Base-by-base conservation (phyloP, 2,329 filamentous ascomycete genomes). In the Fusarium circinatum region DNA sequence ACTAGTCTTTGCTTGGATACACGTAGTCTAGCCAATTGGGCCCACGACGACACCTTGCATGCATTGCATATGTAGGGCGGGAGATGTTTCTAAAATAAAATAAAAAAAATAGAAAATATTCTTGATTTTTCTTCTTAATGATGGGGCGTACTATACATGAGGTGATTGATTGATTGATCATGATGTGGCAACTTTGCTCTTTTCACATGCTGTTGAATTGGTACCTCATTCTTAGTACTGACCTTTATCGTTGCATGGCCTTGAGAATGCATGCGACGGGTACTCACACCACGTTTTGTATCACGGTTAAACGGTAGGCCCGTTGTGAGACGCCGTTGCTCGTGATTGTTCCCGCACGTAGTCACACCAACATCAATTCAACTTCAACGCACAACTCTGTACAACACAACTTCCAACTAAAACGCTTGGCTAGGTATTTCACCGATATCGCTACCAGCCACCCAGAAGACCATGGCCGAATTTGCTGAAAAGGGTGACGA, bases 11-110 rank as follows among this genome's bases (percentile, higher is more conserved):
- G 32, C 26, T 24, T 56, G 59, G 61, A 52, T 75, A 74, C 73
- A 75, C 73, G 70, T 75, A 69, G 62, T 36, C 47, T 75, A 65
- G 62, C 51, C 38, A 10, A 65, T 42, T 24, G 42, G 42, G 54
- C 55, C 39, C 47, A 65, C 52, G 32, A 65, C 52, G 28, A 39
- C 39, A 13, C 24, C 45, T 48, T 48, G 26, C 26, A 15, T 48
- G 42, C 42, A 47, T 44, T 48, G 26, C 44, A 52, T 52, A 57
- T 74, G 65, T 34, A 57, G 30, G 45, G 45, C 49, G 59, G 60
- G 59, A 56, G 20, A 22, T 3, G 24, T 24, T 65, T 65, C 63
- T 42, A 56, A 38, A 55, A 55, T 66, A 59, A 51, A 48, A 59
- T 15, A 38, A 30, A 28, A 9, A 28, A 15, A 34, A 17, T 22